Conservation (phyloP, 306 rosid genomes). For the Delonix regia region DNA sequence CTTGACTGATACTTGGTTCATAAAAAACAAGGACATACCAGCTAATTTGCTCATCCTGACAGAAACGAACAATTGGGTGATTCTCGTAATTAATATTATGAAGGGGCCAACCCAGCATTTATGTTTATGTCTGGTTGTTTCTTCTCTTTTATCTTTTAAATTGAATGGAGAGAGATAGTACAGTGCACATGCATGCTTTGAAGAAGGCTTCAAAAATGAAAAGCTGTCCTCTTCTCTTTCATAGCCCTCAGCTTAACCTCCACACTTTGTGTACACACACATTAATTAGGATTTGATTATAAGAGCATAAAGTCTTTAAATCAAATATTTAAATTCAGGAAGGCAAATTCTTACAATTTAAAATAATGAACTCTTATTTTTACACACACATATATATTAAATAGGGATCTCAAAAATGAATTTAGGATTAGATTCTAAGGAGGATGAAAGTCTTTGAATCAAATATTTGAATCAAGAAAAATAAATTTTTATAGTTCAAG, state of each 20-base stretch:
- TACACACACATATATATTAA: too few relatives aligned
- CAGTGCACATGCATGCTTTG: conserved; percentile 64
- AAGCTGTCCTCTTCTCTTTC: conserved; percentile 44
- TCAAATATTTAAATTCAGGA: too few relatives aligned
- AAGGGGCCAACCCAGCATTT: conserved; percentile 35
- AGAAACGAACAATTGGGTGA: not conserved
- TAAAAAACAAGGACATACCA: conserved; percentile 23
- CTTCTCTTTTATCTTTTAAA: conserved; percentile 26
- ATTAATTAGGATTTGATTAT: too few relatives aligned
- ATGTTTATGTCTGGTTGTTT: conserved; percentile 33
- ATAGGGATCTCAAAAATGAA: too few relatives aligned
- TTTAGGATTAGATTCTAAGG: too few relatives aligned
- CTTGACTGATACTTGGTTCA: conserved; percentile 15
- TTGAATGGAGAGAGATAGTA: conserved; percentile 44
- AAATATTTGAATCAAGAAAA: too few relatives aligned
- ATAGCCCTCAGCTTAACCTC: not conserved
- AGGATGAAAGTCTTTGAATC: too few relatives aligned
- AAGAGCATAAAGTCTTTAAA: too few relatives aligned
- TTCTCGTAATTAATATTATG: conserved; percentile 19
- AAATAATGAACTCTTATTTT: too few relatives aligned
- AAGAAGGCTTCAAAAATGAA: conserved; percentile 46
- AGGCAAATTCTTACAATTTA: too few relatives aligned
- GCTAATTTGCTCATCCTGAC: conserved; percentile 3
- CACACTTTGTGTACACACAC: too few relatives aligned
- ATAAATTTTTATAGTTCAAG: too few relatives aligned